These are phyloP conservation scores for Arctium lappa DNA, from an alignment of 129 eudicot genomes.

Conservation along the genomic window DNA sequence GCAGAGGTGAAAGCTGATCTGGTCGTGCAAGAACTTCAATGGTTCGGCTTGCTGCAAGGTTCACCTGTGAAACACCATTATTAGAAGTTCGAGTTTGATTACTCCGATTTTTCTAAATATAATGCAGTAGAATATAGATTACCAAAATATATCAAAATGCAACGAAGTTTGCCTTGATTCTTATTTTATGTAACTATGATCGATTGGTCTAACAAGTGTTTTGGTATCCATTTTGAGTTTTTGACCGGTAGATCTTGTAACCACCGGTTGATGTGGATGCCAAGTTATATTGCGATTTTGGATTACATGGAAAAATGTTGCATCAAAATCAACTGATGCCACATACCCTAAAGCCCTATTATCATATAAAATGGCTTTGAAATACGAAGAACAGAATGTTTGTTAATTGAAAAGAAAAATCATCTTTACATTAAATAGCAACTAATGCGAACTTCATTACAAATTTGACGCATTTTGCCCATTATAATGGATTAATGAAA, in stretches of 20 bases:
- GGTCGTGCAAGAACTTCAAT: slow-evolving; percentile 48
- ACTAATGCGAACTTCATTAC: too few relatives aligned
- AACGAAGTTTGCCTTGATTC: neutral
- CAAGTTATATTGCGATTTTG: neutral
- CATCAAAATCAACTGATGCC: neutral
- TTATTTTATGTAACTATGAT: neutral
- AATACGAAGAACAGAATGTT: neutral
- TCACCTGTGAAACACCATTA: slow-evolving; percentile 30
- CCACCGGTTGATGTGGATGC: neutral
- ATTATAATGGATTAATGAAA: neutral
- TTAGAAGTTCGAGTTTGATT: neutral
- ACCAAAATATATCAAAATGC: neutral
- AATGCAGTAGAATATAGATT: neutral
- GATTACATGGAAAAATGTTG: neutral
- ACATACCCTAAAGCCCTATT: neutral
- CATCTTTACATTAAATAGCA: too few relatives aligned
- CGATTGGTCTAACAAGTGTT: neutral
- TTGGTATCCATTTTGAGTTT: neutral
- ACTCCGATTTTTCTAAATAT: neutral
- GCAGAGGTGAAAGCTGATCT: slow-evolving; percentile 50
- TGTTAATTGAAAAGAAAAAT: neutral
- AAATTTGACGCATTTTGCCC: neutral
- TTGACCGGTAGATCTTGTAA: neutral
- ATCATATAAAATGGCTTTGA: neutral
- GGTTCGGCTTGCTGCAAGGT: slow-evolving; percentile 38